Base-by-base conservation (phyloP, 169 alveolate species). In the Perkinsus marinus region DNA sequence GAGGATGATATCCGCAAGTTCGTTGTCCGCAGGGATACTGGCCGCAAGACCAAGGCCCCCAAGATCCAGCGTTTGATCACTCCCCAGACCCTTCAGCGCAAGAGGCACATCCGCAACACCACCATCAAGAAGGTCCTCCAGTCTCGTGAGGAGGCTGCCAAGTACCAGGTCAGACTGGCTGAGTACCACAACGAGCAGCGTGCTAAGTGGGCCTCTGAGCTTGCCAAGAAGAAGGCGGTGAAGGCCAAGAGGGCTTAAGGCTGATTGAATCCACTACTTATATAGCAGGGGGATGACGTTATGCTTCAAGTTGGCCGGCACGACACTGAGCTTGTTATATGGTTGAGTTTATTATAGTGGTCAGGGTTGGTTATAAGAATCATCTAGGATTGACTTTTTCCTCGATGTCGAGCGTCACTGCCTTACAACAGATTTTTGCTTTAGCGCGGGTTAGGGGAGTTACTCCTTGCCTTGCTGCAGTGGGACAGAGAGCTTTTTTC, bases 51-150 rank as follows among this genome's bases (percentile, higher is more conserved):
- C 96, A 98, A 98, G 96, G 98, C 99, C 39, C 99, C 99, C 22
- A 98, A 98, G 96, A 98, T 99, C 95, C 99, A 99, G 96, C 98
- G 99, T 95, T 97, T 99, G 89, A 98, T 99, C 93, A 99, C 99
- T n/a, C 98, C 98, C 93, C 97, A 97, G 93, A 97, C 99, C 93
- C 93, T 99, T 92, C 99, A 99, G 95, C 96, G 99, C 95, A 99
- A 98, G 97, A 39, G 34, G 39, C 30, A 34, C 36, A 39, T 22
- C n/a, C 26, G 43, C 92, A 91, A 91, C 93, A 17, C 91, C 41
- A 57, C 79, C 68, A 90, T 90, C 57, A 92, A 90, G 92, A 90
- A 91, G 90, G 89, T 90, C 89, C 92, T 68, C 39, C 92, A 91
- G 89, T 91, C 92, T 36, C 90, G 90, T 90, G 92, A 90, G 91